A percentile compares a stretch with the other conserved stretches of the same genome.
Evolutionary conservation across 176 grass and related monocot genomes (phyloP).

Genomic region (Aegilops bicornis): DNA sequence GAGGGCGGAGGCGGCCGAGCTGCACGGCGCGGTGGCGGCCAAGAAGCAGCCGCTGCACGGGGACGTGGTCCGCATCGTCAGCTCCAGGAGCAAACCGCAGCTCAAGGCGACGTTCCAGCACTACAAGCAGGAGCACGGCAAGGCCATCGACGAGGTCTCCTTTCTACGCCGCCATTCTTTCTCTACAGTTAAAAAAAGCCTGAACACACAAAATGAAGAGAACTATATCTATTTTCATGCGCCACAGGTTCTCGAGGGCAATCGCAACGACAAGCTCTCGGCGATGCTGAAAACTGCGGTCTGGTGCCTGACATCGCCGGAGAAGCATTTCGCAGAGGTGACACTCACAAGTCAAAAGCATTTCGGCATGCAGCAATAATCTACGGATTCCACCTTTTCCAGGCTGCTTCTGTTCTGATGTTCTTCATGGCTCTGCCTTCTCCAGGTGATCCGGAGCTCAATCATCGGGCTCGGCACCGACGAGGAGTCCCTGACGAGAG

Average conservation of each 20-base stretch:
- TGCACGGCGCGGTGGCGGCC: conserved; percentile 39
- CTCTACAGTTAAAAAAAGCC: background rate
- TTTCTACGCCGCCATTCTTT: too few species aligned
- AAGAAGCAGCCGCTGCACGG: conserved; percentile 43
- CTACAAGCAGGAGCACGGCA: conserved; percentile 58
- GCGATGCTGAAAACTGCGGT: conserved; percentile 62
- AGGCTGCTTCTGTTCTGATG: background rate
- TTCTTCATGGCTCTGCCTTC: background rate
- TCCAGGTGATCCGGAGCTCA: conserved; percentile 73
- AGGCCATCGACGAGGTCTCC: conserved; percentile 59
- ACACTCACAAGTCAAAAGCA: background rate
- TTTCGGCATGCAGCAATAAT: background rate
- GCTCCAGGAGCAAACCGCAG: conserved; percentile 79
- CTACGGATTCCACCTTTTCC: background rate
- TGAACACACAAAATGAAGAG: background rate
- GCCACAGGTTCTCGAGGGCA: conserved; percentile 28
- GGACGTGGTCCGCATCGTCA: conserved; percentile 63
- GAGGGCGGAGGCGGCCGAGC: conserved; percentile 49
- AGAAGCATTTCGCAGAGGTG: conserved; percentile 90
- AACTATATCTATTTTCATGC: background rate
- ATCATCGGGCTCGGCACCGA: conserved; percentile 76
- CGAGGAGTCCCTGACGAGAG: conserved; percentile 70
- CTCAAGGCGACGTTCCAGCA: conserved; percentile 59
- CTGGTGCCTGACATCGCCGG: conserved; percentile 71
- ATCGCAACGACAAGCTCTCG: conserved; percentile 34